These are phyloP conservation scores for Orobanche coerulescens DNA, from an alignment of 257 asterid species.

Conservation along the genomic window DNA sequence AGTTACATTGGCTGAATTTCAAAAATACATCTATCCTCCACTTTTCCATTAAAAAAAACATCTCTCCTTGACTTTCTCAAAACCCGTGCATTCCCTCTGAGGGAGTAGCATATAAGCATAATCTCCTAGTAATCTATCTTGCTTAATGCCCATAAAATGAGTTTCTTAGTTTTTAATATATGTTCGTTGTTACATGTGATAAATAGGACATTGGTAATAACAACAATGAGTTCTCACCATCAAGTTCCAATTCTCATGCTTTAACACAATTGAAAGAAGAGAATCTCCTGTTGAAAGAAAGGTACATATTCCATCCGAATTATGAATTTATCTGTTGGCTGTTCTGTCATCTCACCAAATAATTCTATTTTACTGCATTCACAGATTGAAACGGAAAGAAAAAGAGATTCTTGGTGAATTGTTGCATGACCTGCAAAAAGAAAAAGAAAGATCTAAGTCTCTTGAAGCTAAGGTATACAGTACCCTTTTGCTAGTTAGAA, in stretches of 20 bases:
- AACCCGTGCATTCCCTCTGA: no score
- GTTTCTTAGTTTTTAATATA: constrained; percentile 11
- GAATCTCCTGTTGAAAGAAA: constrained; percentile 55
- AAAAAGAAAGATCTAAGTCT: constrained; percentile 57
- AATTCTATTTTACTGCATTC: constrained; percentile 13
- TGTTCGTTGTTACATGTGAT: constrained; percentile 22
- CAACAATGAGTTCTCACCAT: constrained; percentile 23
- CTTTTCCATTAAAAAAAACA: no score
- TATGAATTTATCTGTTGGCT: constrained; percentile 1
- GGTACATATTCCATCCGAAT: constrained; percentile 34
- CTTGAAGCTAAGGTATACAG: constrained; percentile 64
- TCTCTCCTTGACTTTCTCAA: no score
- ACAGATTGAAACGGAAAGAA: constrained; percentile 65
- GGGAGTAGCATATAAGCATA: not conserved
- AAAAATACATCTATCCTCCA: no score
- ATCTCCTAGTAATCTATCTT: not conserved
- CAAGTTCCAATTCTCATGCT: constrained; percentile 30
- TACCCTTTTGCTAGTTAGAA: not conserved
- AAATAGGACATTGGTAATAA: constrained; percentile 34
- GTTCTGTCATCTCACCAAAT: constrained; percentile 2
- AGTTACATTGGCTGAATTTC: not conserved
- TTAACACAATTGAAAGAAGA: constrained; percentile 59
- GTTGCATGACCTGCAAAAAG: constrained; percentile 53
- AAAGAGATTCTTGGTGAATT: constrained; percentile 69
- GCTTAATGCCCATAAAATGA: constrained; percentile 7